Percentiles rank a stretch among this genome's conserved stretches.
Evolutionary conservation across 23 red algal genomes (phyloP).

Genomic region (Gracilariopsis chorda): DNA sequence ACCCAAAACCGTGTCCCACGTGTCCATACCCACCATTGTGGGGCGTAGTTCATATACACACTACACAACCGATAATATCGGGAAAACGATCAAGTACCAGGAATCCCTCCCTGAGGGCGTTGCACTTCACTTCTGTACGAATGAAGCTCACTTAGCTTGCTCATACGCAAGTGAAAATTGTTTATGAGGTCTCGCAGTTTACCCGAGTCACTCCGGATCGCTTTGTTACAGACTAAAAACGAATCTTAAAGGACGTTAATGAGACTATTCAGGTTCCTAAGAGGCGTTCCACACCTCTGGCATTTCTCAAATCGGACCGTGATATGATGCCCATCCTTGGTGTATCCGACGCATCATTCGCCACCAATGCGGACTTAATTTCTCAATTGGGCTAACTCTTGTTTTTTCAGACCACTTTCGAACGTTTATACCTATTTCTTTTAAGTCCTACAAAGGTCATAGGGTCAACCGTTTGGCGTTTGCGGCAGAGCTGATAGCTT

Average conservation of each 20-base stretch:
- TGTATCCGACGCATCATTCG: background rate
- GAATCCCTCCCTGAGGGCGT: too few relatives aligned
- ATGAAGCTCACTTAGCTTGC: background rate
- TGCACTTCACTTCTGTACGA: too few relatives aligned
- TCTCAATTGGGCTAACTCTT: background rate
- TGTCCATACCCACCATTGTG: too few relatives aligned
- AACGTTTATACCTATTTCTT: background rate
- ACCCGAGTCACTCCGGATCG: background rate
- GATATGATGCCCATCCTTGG: background rate
- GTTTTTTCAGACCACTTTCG: background rate
- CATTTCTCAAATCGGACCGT: background rate
- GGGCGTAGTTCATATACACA: too few relatives aligned
- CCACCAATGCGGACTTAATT: background rate
- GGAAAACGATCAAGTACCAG: too few relatives aligned
- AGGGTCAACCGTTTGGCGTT: background rate
- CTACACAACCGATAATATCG: too few relatives aligned
- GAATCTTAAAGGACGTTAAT: background rate
- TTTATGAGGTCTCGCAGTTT: background rate
- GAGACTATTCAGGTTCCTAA: background rate
- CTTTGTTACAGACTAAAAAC: background rate
- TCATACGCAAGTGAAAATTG: background rate
- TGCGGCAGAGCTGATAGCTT: background rate
- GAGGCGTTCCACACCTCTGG: background rate
- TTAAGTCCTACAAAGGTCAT: background rate
- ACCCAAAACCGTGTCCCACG: too few relatives aligned